phyloP scores from a whole-genome alignment of 306 rosid genomes.

The Acacia crassicarpa region DNA sequence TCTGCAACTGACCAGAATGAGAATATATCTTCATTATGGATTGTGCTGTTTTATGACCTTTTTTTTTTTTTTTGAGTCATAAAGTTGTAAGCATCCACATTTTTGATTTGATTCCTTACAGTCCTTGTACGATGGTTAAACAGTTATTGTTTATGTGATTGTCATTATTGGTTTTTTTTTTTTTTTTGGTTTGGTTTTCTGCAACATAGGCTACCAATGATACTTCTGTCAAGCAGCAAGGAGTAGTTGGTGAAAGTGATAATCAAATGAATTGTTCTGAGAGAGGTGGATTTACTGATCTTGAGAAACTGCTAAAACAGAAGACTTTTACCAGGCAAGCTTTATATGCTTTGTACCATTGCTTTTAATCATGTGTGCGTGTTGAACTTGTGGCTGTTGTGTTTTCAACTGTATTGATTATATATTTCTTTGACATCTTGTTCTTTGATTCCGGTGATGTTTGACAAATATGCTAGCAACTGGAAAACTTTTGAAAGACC shows the following conservation, averaged over 20 bases:
- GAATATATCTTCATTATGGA: slow-evolving; percentile 2
- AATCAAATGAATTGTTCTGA: slow-evolving; percentile 45
- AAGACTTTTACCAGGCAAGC: slow-evolving; percentile 87
- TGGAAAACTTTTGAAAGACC: background rate
- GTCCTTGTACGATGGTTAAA: background rate
- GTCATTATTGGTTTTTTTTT: background rate
- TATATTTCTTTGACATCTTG: background rate
- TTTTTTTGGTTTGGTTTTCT: slow-evolving; percentile 34
- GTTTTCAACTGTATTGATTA: background rate
- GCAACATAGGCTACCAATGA: slow-evolving; percentile 39
- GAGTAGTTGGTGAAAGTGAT: slow-evolving; percentile 35
- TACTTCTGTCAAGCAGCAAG: slow-evolving; percentile 42
- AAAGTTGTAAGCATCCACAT: background rate
- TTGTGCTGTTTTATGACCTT: background rate
- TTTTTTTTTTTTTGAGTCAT: background rate
- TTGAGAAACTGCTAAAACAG: slow-evolving; percentile 79
- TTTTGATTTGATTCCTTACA: slow-evolving; percentile 6
- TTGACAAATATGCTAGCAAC: background rate
- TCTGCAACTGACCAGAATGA: background rate
- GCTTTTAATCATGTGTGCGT: slow-evolving; percentile 16
- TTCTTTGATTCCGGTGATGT: background rate
- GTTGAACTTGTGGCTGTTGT: background rate
- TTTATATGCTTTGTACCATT: slow-evolving; percentile 22
- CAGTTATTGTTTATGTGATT: background rate
- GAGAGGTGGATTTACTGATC: slow-evolving; percentile 56